Percentiles rank a stretch among this genome's conserved stretches.
phyloP scores from a whole-genome alignment of 768 basidiomycete species.

The Termitomyces heimii region DNA sequence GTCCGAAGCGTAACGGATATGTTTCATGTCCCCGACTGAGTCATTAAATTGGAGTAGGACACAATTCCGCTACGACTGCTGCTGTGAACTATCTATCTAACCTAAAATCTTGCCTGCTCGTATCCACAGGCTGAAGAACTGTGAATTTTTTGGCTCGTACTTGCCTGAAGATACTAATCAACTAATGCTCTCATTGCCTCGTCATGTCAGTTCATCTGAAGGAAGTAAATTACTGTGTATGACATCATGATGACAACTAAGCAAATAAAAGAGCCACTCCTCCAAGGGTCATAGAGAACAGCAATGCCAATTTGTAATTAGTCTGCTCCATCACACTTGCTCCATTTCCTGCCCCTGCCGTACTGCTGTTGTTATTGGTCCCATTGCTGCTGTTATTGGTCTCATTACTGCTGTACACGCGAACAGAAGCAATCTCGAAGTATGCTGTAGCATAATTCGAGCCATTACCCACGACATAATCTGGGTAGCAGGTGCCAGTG shows the following conservation, averaged over 20 bases:
- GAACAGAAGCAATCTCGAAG: conserved; percentile 65
- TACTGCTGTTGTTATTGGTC: conserved; percentile 17
- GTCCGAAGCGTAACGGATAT: conserved; percentile 27
- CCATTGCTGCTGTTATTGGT: conserved; percentile 27
- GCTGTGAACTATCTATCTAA: background rate
- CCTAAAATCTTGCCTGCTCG: background rate
- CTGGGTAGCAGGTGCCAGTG: conserved; percentile 59
- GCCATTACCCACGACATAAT: conserved; percentile 61
- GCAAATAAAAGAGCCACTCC: background rate
- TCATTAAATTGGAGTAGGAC: too few species aligned
- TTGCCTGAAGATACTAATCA: background rate
- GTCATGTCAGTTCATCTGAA: background rate
- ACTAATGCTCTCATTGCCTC: background rate
- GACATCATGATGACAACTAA: background rate
- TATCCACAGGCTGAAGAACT: background rate
- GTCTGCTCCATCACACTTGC: background rate
- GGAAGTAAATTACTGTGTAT: background rate
- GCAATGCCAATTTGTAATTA: background rate
- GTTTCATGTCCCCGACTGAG: background rate
- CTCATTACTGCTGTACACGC: conserved; percentile 35
- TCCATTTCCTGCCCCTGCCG: background rate
- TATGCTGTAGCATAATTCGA: conserved; percentile 60
- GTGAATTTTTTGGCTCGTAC: background rate
- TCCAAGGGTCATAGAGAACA: background rate
- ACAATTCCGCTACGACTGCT: background rate